Evolutionary conservation across 2,329 filamentous ascomycete genomes (phyloP).

Genomic region (Helotiales sp.): DNA sequence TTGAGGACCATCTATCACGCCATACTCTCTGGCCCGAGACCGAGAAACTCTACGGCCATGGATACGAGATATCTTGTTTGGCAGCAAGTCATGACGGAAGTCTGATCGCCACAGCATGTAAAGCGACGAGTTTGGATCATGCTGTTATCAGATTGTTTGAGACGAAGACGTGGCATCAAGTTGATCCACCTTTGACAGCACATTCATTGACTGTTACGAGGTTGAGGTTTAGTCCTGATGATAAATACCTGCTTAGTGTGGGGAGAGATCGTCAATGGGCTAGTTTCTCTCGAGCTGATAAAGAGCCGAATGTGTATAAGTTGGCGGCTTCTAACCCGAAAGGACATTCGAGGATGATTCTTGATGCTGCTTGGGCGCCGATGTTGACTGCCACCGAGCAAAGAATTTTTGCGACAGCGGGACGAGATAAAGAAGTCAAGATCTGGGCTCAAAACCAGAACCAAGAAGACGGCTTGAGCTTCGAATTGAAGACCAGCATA

Average conservation of each 20-base stretch:
- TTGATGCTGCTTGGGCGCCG: slow-evolving; percentile 81
- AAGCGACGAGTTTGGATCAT: slow-evolving; percentile 88
- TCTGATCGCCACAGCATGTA: slow-evolving; percentile 87
- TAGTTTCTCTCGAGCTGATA: slow-evolving; percentile 62
- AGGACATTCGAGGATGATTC: slow-evolving; percentile 88
- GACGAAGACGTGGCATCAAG: slow-evolving; percentile 82
- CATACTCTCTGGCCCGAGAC: slow-evolving; percentile 94
- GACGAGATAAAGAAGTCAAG: slow-evolving; percentile 82
- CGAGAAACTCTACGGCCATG: slow-evolving; percentile 97
- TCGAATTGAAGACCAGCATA: slow-evolving; percentile 44
- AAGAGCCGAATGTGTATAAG: slow-evolving; percentile 47
- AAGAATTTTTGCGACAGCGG: slow-evolving; percentile 76
- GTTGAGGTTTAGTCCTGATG: slow-evolving; percentile 76
- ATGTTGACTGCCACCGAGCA: slow-evolving; percentile 31
- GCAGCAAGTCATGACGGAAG: slow-evolving; percentile 73
- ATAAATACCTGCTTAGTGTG: slow-evolving; percentile 77
- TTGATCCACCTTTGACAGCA: slow-evolving; percentile 77
- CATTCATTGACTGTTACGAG: slow-evolving; percentile 86
- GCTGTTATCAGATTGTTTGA: slow-evolving; percentile 92
- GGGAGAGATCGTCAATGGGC: slow-evolving; percentile 91
- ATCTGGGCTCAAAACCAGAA: slow-evolving; percentile 52
- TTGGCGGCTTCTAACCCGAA: slow-evolving; percentile 70
- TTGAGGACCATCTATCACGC: slow-evolving; percentile 85
- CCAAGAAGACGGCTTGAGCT: slow-evolving; percentile 27
- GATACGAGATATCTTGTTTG: slow-evolving; percentile 91